Percentiles rank a stretch among this genome's conserved stretches.
Evolutionary conservation across 1,284 basidiomycete species (phyloP).

Genomic region (Irpex lacteus): DNA sequence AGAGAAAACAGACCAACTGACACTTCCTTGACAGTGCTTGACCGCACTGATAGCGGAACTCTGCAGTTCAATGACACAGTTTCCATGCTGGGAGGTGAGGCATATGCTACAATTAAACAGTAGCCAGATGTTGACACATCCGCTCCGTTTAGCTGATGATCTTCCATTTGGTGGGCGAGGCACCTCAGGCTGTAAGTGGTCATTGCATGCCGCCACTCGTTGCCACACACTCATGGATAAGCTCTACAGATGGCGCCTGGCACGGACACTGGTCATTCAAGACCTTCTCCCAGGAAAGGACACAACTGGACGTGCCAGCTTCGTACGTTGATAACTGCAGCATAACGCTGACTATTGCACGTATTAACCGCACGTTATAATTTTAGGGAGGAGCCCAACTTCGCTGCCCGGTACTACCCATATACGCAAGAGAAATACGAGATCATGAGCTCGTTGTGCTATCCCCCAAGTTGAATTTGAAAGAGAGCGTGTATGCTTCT

Average conservation of each 20-base stretch:
- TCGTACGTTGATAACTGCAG: slow-evolving; percentile 23
- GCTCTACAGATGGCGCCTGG: slow-evolving; percentile 40
- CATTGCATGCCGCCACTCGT: background rate
- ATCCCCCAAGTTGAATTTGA: background rate
- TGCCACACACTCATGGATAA: background rate
- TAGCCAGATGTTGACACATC: too few species aligned
- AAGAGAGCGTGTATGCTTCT: background rate
- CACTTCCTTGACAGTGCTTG: slow-evolving; percentile 35
- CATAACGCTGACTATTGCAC: background rate
- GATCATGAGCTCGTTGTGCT: slow-evolving; percentile 3
- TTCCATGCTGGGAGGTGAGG: slow-evolving; percentile 40
- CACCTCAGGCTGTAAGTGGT: slow-evolving; percentile 10
- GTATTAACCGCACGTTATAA: background rate
- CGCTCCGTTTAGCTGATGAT: slow-evolving; percentile 3
- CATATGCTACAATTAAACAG: too few species aligned
- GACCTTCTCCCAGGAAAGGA: slow-evolving; percentile 44
- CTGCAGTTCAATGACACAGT: slow-evolving; percentile 52
- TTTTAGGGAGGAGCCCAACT: slow-evolving; percentile 29
- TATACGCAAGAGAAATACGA: slow-evolving; percentile 30
- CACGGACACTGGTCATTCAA: slow-evolving; percentile 40
- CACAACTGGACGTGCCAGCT: slow-evolving; percentile 39
- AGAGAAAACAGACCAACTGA: slow-evolving; percentile 15
- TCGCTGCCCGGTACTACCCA: slow-evolving; percentile 34
- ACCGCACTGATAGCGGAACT: slow-evolving; percentile 47
- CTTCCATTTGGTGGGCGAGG: slow-evolving; percentile 13